A percentile compares a stretch with the other conserved stretches of the same genome.
These are phyloP conservation scores for Trichoderma guizhouense DNA, from an alignment of 2,329 filamentous ascomycete genomes.

Conservation along the genomic window DNA sequence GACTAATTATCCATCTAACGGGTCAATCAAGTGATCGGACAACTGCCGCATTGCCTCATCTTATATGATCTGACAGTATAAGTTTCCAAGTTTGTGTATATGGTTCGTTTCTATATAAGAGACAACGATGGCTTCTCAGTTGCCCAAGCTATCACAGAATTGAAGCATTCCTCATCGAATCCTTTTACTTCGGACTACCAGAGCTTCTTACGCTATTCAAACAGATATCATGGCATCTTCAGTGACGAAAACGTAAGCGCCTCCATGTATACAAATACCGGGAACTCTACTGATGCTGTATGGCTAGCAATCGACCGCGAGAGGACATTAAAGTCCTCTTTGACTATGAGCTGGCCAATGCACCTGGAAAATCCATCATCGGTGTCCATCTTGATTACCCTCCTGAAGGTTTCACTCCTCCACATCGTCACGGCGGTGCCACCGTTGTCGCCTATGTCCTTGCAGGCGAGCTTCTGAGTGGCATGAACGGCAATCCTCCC, in stretches of 20 bases:
- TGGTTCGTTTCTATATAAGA: not conserved
- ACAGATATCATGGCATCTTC: not conserved
- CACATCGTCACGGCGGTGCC: conserved; percentile 45
- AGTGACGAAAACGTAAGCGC: not conserved
- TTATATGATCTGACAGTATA: not conserved
- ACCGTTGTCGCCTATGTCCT: conserved; percentile 40
- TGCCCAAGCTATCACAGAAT: accelerated
- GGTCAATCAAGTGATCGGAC: not conserved
- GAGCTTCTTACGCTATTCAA: not conserved
- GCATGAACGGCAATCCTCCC: conserved; percentile 48
- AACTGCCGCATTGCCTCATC: not conserved
- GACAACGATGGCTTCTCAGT: not conserved
- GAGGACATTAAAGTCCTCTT: not conserved
- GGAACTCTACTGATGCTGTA: not conserved
- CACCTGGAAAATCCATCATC: conserved; percentile 26
- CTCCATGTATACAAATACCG: not conserved
- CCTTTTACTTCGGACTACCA: not conserved
- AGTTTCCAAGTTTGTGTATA: not conserved
- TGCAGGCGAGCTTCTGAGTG: conserved; percentile 40
- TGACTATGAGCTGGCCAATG: not conserved
- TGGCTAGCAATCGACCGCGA: not conserved
- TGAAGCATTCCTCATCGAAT: not conserved
- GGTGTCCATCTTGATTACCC: conserved; percentile 37
- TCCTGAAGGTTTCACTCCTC: conserved; percentile 38
- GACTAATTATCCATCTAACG: not conserved